Evolutionary conservation across 2,329 filamentous ascomycete genomes (phyloP), one percentile per base, ranked within the genome.

Genomic region (Coniochaeta sp.): DNA sequence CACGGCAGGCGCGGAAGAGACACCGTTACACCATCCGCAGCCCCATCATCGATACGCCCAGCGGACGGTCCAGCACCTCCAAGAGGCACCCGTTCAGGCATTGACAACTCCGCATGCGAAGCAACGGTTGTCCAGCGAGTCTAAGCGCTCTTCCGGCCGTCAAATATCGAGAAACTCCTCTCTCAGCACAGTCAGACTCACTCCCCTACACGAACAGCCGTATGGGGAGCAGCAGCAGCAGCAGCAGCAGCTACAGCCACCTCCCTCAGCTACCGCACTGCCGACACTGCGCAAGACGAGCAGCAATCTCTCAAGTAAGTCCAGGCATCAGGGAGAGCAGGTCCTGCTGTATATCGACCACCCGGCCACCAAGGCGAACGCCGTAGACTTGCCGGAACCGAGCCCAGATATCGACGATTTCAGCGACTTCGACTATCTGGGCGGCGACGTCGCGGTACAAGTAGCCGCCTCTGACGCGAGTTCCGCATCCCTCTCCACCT

Each of bases 331-430:
- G 8, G n/a, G 38, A 28, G 58, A 34, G 22, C 47, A 30, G 12
- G 34, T 34, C 28, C 24, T 22, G 28, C 22, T n/a, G 17, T 28
- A n/a, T n/a, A 30, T 30, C 1, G 65, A 69, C 54, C 63, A 60
- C 30, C 61, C 61, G 30, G 57, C 54, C 32, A 61, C 62, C 19
- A 50, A 58, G 34, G 56, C 47, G n/a, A 55, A 59, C 36, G 57
- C 57, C 9, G 34, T 61, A 14, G 62, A 67, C 19, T 61, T 59
- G n/a, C 60, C 62, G 22, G 68, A 68, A 55, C 63, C 63, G 2
- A 70, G 64, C 47, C 64, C 68, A 1, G 68, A 70, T 32, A 55
- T 69, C 14, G 66, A 66, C 61, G 68, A 68, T 34, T 68, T 68
- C 34, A 61, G 69, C 55, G 64, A 64, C 17, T 67, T 66, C 40